Percentiles rank a stretch among this genome's conserved stretches.
These are phyloP conservation scores for Fusarium xylarioides DNA, from an alignment of 2,329 filamentous ascomycete species.

Conservation along the genomic window DNA sequence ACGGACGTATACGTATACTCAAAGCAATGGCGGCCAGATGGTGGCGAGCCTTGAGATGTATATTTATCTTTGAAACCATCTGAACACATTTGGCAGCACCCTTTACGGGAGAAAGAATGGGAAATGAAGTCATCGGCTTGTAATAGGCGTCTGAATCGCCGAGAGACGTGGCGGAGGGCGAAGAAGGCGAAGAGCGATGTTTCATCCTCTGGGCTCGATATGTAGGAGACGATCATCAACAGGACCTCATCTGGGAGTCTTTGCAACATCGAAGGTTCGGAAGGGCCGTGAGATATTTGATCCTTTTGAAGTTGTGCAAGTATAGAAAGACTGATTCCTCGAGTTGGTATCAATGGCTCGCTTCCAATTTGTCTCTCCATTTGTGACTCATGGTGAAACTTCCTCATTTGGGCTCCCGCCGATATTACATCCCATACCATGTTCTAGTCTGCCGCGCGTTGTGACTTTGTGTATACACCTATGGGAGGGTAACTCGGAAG, in stretches of 20 bases:
- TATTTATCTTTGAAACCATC: not conserved
- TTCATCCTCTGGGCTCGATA: not conserved
- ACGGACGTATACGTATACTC: not conserved
- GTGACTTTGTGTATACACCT: no score
- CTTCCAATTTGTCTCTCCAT: not conserved
- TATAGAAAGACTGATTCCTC: no score
- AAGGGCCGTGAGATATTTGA: accelerated
- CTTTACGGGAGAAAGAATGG: not conserved
- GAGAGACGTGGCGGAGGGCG: not conserved
- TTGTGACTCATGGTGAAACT: not conserved
- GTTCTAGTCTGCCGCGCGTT: accelerated
- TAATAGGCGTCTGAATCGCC: not conserved
- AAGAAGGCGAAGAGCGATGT: not conserved
- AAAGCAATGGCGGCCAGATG: not conserved
- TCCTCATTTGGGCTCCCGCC: accelerated
- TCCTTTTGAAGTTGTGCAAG: no score
- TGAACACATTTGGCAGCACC: not conserved
- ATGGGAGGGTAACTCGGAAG: not conserved
- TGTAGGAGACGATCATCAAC: not conserved
- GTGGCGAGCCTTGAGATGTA: not conserved
- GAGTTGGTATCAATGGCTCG: not conserved
- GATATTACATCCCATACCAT: not conserved
- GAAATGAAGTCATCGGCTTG: not conserved
- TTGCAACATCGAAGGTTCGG: not conserved
- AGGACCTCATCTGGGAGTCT: not conserved